These are phyloP conservation scores for Sphagnum fallax DNA, from an alignment of 228 moss, liverwort and hornwort species.

Conservation along the genomic window DNA sequence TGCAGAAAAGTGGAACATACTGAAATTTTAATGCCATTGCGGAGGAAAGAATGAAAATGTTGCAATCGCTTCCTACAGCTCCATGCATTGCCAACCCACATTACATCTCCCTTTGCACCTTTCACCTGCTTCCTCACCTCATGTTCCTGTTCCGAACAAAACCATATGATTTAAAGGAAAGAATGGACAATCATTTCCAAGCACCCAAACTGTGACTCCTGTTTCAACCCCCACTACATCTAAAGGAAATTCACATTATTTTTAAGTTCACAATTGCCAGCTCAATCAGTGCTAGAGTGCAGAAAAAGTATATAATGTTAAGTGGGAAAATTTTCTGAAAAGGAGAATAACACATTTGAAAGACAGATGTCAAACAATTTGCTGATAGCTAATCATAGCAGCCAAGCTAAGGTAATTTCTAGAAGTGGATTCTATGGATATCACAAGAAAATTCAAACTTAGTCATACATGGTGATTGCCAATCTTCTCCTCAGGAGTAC, in stretches of 20 bases:
- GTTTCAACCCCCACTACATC: too few species aligned
- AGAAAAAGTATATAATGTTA: not conserved
- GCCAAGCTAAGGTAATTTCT: not conserved
- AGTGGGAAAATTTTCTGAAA: not conserved
- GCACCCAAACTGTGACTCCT: too few species aligned
- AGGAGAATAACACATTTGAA: not conserved
- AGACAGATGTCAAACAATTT: not conserved
- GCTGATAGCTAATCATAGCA: not conserved
- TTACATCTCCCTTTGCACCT: conserved; percentile 38
- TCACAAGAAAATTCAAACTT: not conserved
- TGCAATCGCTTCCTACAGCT: conserved; percentile 69
- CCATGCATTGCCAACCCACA: conserved; percentile 53
- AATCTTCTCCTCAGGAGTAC: conserved; percentile 50
- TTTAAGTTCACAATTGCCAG: not conserved
- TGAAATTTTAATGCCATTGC: conserved; percentile 81
- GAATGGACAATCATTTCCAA: not conserved
- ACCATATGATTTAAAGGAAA: not conserved
- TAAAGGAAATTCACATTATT: not conserved
- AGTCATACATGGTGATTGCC: not conserved
- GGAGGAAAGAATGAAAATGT: conserved; percentile 70
- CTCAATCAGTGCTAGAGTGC: not conserved
- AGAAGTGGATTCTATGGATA: not conserved
- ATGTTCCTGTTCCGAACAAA: conserved; percentile 27
- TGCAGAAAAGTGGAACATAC: conserved; percentile 11
- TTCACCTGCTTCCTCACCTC: conserved; percentile 36